These are phyloP conservation scores for Nepenthes alata DNA, from an alignment of 179 eudicot genomes.

Conservation along the genomic window DNA sequence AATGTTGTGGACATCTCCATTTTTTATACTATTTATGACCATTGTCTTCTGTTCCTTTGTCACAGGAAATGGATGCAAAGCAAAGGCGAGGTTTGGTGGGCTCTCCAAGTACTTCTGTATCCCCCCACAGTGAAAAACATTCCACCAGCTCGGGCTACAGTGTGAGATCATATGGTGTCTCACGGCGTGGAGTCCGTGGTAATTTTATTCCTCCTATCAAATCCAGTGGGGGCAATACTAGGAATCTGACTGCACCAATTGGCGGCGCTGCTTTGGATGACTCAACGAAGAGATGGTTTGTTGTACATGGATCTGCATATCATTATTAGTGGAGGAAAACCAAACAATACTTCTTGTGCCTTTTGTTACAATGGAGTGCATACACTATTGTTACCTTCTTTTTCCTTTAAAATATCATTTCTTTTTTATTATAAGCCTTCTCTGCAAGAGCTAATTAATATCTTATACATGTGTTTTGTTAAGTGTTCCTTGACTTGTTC, in stretches of 20 bases:
- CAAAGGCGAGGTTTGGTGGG: conserved; percentile 55
- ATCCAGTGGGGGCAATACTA: conserved; percentile 56
- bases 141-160: conserved; percentile 38
- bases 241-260: conserved; percentile 50
- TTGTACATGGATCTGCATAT: conserved; percentile 2
- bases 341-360: too few species aligned
- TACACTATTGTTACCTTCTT: too few species aligned
- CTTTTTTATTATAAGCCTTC: too few species aligned
- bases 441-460: too few species aligned
- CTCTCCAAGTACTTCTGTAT: conserved; percentile 54
- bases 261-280: conserved; percentile 72
- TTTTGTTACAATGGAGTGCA: too few species aligned
- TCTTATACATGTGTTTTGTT: too few species aligned
- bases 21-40: not conserved
- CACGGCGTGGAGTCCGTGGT: conserved; percentile 96
- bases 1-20: not conserved
- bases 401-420: too few species aligned
- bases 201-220: conserved; percentile 89
- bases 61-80: conserved; percentile 82
- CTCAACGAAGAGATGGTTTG: conserved; percentile 82
- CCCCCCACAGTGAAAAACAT: conserved; percentile 54
- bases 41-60: conserved; percentile 6
- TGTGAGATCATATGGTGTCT: conserved; percentile 59
- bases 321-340: not conserved
- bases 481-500: too few species aligned